Evolutionary conservation across 2,329 filamentous ascomycete genomes (phyloP).

Genomic region (Bipolaris bicolor): DNA sequence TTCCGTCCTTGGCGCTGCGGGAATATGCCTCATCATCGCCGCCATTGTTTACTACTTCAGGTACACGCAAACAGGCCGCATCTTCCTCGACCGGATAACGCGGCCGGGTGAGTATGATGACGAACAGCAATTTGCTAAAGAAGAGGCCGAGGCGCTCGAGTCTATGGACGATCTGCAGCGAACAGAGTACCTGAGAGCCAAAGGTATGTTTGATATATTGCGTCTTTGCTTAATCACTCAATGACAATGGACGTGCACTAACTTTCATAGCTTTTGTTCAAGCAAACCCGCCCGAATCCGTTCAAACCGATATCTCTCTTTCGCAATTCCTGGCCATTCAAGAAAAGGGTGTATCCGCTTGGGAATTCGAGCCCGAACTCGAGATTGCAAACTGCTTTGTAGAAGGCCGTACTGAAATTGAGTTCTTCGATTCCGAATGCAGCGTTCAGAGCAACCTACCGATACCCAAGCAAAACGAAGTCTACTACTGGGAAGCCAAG

Average conservation of each 20-base stretch:
- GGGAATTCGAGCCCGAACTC: conserved; percentile 99
- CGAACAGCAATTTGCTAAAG: conserved; percentile 89
- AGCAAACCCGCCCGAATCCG: conserved; percentile 91
- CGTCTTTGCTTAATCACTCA: not conserved
- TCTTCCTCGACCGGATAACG: conserved; percentile 90
- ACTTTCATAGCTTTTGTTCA: conserved; percentile 78
- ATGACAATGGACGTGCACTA: conserved; percentile 1
- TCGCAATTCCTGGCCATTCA: conserved; percentile 98
- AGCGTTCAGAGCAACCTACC: conserved; percentile 96
- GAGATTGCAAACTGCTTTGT: conserved; percentile 99
- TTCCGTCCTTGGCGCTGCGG: conserved; percentile 90
- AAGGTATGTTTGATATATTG: conserved; percentile 67
- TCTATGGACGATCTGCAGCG: conserved; percentile 92
- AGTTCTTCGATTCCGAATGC: conserved; percentile 98
- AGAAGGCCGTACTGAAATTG: conserved; percentile 93
- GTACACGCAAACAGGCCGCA: conserved; percentile 85
- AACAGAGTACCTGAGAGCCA: conserved; percentile 90
- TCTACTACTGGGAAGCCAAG: conserved; percentile 99
- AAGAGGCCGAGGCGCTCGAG: conserved; percentile 94
- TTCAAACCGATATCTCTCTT: conserved; percentile 94
- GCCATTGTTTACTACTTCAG: conserved; percentile 90
- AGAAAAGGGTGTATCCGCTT: conserved; percentile 98
- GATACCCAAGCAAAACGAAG: conserved; percentile 97
- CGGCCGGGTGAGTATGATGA: conserved; percentile 97
- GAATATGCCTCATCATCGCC: conserved; percentile 79